Base-by-base conservation (phyloP, 192 early-diverging fungal genomes). In the Entrophospora sp. region DNA sequence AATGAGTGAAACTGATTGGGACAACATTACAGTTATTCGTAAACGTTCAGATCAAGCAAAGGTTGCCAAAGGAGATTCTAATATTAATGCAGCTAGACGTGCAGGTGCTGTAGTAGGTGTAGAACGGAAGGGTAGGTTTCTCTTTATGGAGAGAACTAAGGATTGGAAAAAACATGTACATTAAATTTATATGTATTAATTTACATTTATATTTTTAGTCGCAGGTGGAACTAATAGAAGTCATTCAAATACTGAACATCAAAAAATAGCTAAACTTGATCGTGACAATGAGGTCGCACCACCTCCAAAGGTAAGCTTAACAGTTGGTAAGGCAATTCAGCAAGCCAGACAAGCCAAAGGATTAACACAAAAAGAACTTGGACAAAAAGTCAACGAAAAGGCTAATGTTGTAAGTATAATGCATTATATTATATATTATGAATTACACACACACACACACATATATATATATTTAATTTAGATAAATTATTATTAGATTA, bases 331-430 rank as follows among this genome's bases (percentile, higher is more conserved):
- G 67, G 87, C 92, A 3, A 94, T 98, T 64, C 82, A 84, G 68
- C 79, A 91, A 69, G 95, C 84, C 12, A 80, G 93, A 56, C 71
- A 82, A 65, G 87, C 81, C 13, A 88, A 90, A 78, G 72, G 74
- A 13, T 55, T 89, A 72, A 93, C 85, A 27, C 95, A 98, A 73
- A 95, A 95, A 85, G 89, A 94, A 18, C 77, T 95, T 28, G 90
- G 87, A 35, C 85, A 84, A 43, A 85, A 83, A 70, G 88, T 98
- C 72, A 95, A 95, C 65, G 95, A 98, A 71, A 96, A 96, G 81
- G 85, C 88, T 56, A 87, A 85, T 58, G 83, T 96, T 55, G 82
- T 84, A 68, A 77, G 72, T 78, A 24, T 25, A 9, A n/a, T 48
- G 5, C 30, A n/a, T 36, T 25, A 14, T 35, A 20, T 24, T 40